Evolutionary conservation across 2,329 filamentous ascomycete species (phyloP).

Genomic region (Epichloe baconii): DNA sequence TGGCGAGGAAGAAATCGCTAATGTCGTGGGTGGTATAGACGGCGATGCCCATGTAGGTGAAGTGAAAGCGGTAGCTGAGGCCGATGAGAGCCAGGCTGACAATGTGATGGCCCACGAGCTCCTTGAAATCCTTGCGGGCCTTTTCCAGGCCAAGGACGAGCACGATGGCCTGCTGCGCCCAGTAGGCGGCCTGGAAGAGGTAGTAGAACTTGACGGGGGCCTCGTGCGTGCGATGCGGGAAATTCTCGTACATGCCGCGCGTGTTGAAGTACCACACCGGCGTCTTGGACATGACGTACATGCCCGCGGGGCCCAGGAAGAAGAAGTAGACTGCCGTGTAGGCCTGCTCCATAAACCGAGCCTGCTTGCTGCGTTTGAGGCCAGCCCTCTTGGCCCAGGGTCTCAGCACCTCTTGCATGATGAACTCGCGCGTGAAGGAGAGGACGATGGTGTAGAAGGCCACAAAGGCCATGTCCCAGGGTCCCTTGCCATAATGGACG

Average conservation of each 20-base stretch:
- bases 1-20: conserved; percentile 89
- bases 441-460: conserved; percentile 80
- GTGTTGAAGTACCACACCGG: conserved; percentile 96
- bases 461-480: conserved; percentile 75
- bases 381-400: conserved; percentile 60
- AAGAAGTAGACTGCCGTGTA: conserved; percentile 90
- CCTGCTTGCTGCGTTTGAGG: conserved; percentile 66
- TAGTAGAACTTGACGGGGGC: conserved; percentile 90
- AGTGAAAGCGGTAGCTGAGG: conserved; percentile 89
- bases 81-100: conserved; percentile 75
- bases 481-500: conserved; percentile 77
- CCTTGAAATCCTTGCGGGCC: conserved; percentile 87
- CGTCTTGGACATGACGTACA: conserved; percentile 86
- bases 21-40: conserved; percentile 94
- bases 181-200: conserved; percentile 86
- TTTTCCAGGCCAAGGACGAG: conserved; percentile 80
- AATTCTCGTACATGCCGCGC: conserved; percentile 75
- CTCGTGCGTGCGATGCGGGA: conserved; percentile 76
- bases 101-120: conserved; percentile 83
- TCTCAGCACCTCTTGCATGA: conserved; percentile 81
- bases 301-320: conserved; percentile 66
- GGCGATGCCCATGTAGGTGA: conserved; percentile 85
- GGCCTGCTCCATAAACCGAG: conserved; percentile 89
- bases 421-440: conserved; percentile 86
- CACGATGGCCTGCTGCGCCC: conserved; percentile 88